Conservation (phyloP, 257 asterid species). For the Plantago elongata region DNA sequence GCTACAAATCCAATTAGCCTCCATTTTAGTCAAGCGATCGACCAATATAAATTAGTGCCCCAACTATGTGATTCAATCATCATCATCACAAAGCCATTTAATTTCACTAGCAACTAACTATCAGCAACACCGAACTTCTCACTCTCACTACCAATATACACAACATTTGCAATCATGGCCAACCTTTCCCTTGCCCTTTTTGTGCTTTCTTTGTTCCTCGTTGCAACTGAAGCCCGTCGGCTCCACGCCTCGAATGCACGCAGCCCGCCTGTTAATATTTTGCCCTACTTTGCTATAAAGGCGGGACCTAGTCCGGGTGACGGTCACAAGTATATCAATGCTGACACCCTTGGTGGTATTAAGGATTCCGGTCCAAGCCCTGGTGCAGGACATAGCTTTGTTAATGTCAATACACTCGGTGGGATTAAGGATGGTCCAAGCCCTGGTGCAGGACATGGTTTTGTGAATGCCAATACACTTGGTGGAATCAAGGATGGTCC, state of each 20-base stretch:
- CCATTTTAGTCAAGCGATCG: conserved; percentile 20
- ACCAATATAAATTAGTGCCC: conserved; percentile 23
- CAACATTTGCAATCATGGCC: neutral
- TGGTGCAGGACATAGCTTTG: conserved; percentile 12
- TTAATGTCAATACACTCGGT: conserved; percentile 18
- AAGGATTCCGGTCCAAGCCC: conserved; percentile 17
- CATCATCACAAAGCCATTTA: conserved; percentile 10
- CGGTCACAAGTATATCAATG: conserved; percentile 12
- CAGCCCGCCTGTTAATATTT: conserved; percentile 16
- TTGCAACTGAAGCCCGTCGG: conserved; percentile 28
- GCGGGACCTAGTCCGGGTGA: conserved; percentile 36
- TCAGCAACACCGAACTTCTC: neutral
- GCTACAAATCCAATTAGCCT: conserved; percentile 14
- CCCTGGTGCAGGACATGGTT: conserved; percentile 20
- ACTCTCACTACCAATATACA: neutral
- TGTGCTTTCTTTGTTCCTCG: conserved; percentile 16
- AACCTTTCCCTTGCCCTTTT: conserved; percentile 13
- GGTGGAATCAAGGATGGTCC: conserved; percentile 13
- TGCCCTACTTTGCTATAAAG: conserved; percentile 7
- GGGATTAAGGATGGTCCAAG: conserved; percentile 33
- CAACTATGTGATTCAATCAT: neutral
- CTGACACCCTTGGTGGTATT: conserved; percentile 10
- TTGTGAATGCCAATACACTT: neutral
- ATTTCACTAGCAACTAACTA: neutral
- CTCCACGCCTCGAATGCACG: conserved; percentile 25